A percentile compares a stretch with the other conserved stretches of the same genome.
Evolutionary conservation across 2,329 filamentous ascomycete genomes (phyloP).

Genomic region (Pseudogymnoascus destructans): DNA sequence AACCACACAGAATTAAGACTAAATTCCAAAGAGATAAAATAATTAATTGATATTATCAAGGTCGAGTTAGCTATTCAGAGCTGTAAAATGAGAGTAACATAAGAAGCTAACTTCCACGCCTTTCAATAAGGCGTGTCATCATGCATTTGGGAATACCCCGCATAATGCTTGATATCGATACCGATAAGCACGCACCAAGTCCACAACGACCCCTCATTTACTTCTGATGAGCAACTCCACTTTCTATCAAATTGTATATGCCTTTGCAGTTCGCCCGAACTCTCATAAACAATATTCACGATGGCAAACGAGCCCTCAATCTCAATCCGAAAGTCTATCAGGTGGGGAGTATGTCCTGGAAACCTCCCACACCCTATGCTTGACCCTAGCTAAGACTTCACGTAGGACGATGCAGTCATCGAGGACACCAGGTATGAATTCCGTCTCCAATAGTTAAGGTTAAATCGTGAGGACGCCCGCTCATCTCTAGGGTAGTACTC

Average conservation of each 20-base stretch:
- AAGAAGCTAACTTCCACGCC: not conserved
- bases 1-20: not conserved
- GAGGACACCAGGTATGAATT: not conserved
- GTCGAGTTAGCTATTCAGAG: not conserved
- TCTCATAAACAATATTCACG: not conserved
- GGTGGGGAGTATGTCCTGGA: conserved; percentile 10
- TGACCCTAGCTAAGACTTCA: not conserved
- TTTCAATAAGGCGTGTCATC: not conserved
- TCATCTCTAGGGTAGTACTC: conserved; percentile 10
- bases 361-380: too few relatives aligned
- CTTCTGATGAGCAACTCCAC: not conserved
- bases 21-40: not conserved
- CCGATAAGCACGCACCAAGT: not conserved
- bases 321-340: conserved; percentile 11
- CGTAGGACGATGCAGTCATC: not conserved
- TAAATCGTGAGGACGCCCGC: not conserved
- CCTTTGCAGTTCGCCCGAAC: not conserved
- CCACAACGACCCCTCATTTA: not conserved
- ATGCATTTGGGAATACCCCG: not conserved
- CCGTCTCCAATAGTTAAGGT: not conserved
- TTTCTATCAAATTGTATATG: not conserved
- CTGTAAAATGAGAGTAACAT: not conserved
- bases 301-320: conserved; percentile 9
- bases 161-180: not conserved
- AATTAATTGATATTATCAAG: not conserved